These are phyloP conservation scores for Mycocentrospora acerina DNA, from an alignment of 2,329 filamentous ascomycete genomes.

Conservation along the genomic window DNA sequence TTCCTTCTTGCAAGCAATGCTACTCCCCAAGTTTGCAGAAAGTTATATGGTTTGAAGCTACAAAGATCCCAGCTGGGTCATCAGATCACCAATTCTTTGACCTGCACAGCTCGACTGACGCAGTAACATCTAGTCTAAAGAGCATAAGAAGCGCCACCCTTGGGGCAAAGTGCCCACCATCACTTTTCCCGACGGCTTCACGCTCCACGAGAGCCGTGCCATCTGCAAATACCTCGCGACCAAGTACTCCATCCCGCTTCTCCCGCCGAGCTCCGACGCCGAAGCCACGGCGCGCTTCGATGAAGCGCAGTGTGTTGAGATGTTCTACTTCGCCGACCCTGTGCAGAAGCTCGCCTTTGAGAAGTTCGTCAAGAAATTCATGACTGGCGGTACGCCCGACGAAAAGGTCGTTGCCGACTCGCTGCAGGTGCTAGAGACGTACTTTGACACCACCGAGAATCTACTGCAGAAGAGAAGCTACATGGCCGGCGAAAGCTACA, in stretches of 20 bases:
- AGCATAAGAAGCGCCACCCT: slow-evolving; percentile 17
- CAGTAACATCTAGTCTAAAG: slow-evolving; percentile 14
- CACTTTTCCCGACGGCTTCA: slow-evolving; percentile 42
- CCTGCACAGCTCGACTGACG: slow-evolving; percentile 5
- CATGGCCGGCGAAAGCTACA: slow-evolving; percentile 50
- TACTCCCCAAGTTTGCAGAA: slow-evolving; percentile 2
- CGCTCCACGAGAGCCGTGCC: slow-evolving; percentile 48
- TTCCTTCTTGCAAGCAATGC: slow-evolving; percentile 2
- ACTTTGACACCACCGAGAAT: slow-evolving; percentile 48
- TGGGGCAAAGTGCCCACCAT: slow-evolving; percentile 29
- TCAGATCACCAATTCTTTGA: background rate
- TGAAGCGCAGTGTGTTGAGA: slow-evolving; percentile 47
- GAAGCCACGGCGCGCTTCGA: slow-evolving; percentile 49
- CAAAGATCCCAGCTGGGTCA: background rate
- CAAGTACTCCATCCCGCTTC: slow-evolving; percentile 50
- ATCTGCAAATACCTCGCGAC: slow-evolving; percentile 52
- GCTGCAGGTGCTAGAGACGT: slow-evolving; percentile 42
- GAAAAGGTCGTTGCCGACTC: slow-evolving; percentile 45
- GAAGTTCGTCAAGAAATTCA: slow-evolving; percentile 49
- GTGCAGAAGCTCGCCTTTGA: slow-evolving; percentile 49
- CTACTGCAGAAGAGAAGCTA: slow-evolving; percentile 45
- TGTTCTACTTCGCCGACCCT: slow-evolving; percentile 47
- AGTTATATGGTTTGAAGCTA: slow-evolving; percentile 4
- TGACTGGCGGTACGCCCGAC: slow-evolving; percentile 46
- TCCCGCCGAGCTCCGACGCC: slow-evolving; percentile 43